Percentiles rank a stretch among this genome's conserved stretches.
These are phyloP conservation scores for Medicago ruthenica DNA, from an alignment of 306 rosid species.

Conservation along the genomic window DNA sequence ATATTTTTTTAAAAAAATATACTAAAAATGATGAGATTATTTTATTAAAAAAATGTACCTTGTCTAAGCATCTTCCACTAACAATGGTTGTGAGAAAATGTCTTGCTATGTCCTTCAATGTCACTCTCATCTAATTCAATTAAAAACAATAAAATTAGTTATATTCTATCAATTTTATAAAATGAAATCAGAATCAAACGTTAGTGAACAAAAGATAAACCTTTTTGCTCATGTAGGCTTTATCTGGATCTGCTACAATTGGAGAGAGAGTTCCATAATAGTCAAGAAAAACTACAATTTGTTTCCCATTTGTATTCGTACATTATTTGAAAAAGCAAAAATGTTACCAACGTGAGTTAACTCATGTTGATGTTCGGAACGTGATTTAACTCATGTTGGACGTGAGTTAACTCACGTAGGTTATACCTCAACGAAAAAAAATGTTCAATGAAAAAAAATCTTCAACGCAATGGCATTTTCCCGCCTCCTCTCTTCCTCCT, in stretches of 20 bases:
- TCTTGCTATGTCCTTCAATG: constrained; percentile 65
- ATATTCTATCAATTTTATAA: constrained; percentile 3
- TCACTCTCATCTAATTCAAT: constrained; percentile 76
- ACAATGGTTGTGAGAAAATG: constrained; percentile 94
- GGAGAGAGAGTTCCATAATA: constrained; percentile 98
- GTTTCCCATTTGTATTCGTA: constrained; percentile 66
- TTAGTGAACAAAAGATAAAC: constrained; percentile 43
- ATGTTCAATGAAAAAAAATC: too few relatives aligned
- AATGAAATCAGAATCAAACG: neutral
- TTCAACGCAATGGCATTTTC: too few relatives aligned
- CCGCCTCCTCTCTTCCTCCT: too few relatives aligned
- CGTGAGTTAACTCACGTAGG: too few relatives aligned
- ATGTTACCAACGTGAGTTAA: too few relatives aligned
- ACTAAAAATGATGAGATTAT: neutral
- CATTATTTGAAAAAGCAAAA: constrained; percentile 62
- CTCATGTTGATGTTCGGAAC: too few relatives aligned
- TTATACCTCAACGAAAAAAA: too few relatives aligned
- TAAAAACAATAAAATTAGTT: neutral
- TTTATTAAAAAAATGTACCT: constrained; percentile 60
- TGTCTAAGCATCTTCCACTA: constrained; percentile 80
- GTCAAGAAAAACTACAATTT: constrained; percentile 79
- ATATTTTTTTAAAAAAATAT: too few relatives aligned
- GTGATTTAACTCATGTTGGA: too few relatives aligned
- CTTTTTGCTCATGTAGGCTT: constrained; percentile 85
- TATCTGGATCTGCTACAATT: constrained; percentile 89